phyloP scores from a whole-genome alignment of 495 filamentous ascomycete genomes.

The Neurospora sp. region DNA sequence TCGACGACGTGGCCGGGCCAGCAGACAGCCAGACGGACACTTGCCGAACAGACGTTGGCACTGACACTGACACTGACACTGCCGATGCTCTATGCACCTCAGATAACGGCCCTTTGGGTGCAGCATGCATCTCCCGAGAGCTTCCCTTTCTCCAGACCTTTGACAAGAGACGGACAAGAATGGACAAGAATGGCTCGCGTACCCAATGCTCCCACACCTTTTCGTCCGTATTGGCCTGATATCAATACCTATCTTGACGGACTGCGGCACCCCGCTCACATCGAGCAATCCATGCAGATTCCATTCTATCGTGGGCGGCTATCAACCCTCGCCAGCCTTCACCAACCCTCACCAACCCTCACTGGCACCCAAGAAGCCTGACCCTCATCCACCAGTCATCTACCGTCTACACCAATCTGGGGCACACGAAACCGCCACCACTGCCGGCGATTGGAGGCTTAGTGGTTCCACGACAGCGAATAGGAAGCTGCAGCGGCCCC shows the following conservation, averaged over 20 bases:
- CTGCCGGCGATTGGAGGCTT: conserved; percentile 21
- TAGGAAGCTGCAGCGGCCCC: conserved; percentile 16
- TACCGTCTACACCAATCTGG: neutral
- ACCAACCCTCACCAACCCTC: neutral
- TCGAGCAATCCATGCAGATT: neutral
- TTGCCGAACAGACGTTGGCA: neutral
- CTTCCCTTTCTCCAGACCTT: neutral
- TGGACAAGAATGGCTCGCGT: neutral
- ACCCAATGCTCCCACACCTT: neutral
- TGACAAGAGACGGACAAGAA: neutral
- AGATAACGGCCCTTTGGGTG: neutral
- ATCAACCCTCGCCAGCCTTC: neutral
- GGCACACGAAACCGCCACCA: conserved; percentile 12
- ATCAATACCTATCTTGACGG: neutral
- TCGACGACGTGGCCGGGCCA: neutral
- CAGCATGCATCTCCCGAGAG: neutral
- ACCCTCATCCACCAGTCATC: neutral
- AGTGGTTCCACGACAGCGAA: conserved; percentile 22
- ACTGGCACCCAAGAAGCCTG: neutral
- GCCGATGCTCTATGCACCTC: neutral
- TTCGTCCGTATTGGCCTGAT: neutral
- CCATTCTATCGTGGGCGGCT: neutral
- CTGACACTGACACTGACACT: neutral
- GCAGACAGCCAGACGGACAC: neutral
- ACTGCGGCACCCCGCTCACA: neutral